Percentiles rank a stretch among this genome's conserved stretches.
These are phyloP conservation scores for Candida krabiensis DNA, from an alignment of 805 yeast genomes.

Conservation along the genomic window DNA sequence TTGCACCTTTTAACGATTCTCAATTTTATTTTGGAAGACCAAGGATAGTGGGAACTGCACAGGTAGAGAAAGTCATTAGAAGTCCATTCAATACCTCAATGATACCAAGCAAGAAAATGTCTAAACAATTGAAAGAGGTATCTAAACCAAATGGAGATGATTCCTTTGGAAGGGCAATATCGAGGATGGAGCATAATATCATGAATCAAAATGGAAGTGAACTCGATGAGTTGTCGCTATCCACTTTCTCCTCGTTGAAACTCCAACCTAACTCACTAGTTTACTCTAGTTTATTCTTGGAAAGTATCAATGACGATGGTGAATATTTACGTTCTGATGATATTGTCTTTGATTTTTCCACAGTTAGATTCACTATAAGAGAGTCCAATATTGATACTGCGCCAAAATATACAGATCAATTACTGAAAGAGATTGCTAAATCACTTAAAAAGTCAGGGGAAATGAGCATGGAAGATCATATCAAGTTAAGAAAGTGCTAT, in stretches of 20 bases:
- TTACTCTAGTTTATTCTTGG: conserved; percentile 16
- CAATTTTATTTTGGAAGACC: conserved; percentile 25
- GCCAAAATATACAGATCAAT: conserved; percentile 11
- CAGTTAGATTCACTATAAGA: conserved; percentile 14
- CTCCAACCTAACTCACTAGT: conserved; percentile 15
- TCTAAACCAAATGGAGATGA: neutral
- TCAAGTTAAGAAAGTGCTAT: conserved; percentile 22
- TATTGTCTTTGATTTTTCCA: conserved; percentile 17
- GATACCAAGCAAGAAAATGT: neutral
- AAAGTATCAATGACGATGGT: conserved; percentile 18
- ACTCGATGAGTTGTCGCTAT: conserved; percentile 9
- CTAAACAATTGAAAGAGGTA: neutral
- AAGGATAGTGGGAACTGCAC: conserved; percentile 26
- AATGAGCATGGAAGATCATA: conserved; percentile 4
- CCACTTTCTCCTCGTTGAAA: conserved; percentile 7
- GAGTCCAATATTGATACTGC: conserved; percentile 9
- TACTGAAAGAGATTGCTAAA: conserved; percentile 10
- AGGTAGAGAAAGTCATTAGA: conserved; percentile 24
- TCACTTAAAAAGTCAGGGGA: conserved; percentile 4
- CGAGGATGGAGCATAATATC: neutral
- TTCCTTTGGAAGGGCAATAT: conserved; percentile 3
- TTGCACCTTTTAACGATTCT: conserved; percentile 3
- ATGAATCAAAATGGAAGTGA: neutral
- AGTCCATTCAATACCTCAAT: neutral
- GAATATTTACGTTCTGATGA: conserved; percentile 13